Base-by-base conservation (phyloP, 2,329 filamentous ascomycete species). In the Penicillium vulpinum region DNA sequence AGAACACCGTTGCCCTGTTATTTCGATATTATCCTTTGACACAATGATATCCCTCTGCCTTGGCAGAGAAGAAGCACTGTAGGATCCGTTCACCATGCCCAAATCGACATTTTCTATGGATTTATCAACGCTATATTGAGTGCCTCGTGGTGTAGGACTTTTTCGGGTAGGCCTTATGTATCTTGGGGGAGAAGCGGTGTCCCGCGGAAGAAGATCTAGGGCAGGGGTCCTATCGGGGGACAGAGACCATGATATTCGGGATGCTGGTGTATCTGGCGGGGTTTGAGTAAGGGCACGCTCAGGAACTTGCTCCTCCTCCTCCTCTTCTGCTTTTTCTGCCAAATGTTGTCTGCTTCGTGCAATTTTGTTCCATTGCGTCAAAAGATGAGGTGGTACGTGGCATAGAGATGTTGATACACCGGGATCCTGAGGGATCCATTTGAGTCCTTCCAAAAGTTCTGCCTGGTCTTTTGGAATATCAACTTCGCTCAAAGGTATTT, bases 401-500 rank as follows among this genome's bases (percentile, higher is more conserved):
- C 67, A 70, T 29, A 64, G 65, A 21, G 70, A 68, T 33, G 56
- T 46, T 15, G 54, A 54, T 15, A 65, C 58, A 15, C 72, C 71
- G 2, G 68, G 46, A n/a, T 61, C 56, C n/a, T 73, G 67, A 36
- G 74, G 73, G 50, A 76, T 62, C 75, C 72, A 75, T 54, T 46
- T 58, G 6, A 71, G 58, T 11, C 74, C 67, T 6, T 79, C 75
- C 1, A 88, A 70, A 5, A 87, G 71, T 9, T 72, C 62, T 41
- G 70, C 65, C 62, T 88, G 85, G 16, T 81, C 75, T 26, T 68
- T 72, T 2, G 80, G 76, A 50, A 84, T 80, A 24, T 65, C 72
- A 31, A 81, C 67, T 61, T 81, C 77, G 41, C 65, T 70, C 18
- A 71, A 72, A 29, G 71, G 69, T 52, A 84, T 77, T 18, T 63